Conservation (phyloP, 2,329 filamentous ascomycete genomes). For the Alternaria angustiovoidea region DNA sequence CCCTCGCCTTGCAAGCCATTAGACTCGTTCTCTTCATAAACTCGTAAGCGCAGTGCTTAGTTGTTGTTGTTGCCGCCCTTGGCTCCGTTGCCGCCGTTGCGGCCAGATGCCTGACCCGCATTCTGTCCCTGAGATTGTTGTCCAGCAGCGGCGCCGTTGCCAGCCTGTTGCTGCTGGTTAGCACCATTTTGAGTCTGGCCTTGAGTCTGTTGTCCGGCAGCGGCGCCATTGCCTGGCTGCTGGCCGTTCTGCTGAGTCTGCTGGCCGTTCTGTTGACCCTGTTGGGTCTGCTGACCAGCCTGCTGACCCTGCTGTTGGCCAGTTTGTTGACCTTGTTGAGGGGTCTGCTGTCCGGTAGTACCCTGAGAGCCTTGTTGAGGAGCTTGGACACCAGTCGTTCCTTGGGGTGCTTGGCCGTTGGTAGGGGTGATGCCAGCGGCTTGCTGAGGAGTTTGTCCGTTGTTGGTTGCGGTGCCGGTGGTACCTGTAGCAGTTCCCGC, state of each 20-base stretch:
- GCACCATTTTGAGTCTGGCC: neutral
- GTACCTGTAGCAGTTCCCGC: neutral
- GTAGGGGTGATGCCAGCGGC: neutral
- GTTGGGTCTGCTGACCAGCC: constrained; percentile 7
- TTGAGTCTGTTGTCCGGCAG: neutral
- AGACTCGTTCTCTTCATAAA: neutral
- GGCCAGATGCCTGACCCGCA: neutral
- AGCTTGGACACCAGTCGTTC: constrained; percentile 1
- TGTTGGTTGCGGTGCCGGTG: neutral
- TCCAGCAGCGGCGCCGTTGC: neutral
- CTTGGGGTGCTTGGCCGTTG: constrained; percentile 1
- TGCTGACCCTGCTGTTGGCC: constrained; percentile 6
- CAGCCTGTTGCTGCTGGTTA: constrained; percentile 1
- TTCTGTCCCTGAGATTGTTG: constrained; percentile 8
- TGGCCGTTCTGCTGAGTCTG: neutral
- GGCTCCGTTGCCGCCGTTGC: neutral
- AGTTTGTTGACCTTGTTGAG: constrained; percentile 14
- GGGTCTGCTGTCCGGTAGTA: constrained; percentile 9
- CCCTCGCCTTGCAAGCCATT: neutral
- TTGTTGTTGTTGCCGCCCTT: constrained; percentile 8
- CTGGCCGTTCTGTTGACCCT: constrained; percentile 16
- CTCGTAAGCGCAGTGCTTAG: neutral
- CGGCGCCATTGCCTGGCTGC: neutral
- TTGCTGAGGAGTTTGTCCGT: constrained; percentile 4
- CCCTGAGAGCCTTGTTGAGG: constrained; percentile 8